Conservation (phyloP, 2,329 filamentous ascomycete genomes). For the Triangularia verruculosa region DNA sequence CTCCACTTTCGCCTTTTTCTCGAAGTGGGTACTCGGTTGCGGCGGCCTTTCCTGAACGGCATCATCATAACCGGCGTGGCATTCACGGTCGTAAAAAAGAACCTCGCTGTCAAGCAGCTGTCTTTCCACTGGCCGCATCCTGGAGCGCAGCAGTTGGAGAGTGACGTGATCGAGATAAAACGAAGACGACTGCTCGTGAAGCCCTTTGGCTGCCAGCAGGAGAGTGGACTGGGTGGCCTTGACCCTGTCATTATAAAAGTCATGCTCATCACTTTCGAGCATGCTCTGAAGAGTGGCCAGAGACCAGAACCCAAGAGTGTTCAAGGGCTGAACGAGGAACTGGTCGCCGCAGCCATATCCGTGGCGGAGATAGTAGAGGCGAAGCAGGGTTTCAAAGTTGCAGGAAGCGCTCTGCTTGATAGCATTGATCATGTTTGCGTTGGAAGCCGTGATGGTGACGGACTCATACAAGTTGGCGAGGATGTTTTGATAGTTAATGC, state of each 20-base stretch:
- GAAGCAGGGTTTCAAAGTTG: slow-evolving; percentile 31
- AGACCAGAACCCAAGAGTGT: slow-evolving; percentile 25
- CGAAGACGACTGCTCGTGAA: neutral
- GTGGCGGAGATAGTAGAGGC: slow-evolving; percentile 33
- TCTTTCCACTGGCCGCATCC: neutral
- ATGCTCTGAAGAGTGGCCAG: slow-evolving; percentile 12
- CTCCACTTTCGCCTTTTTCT: neutral
- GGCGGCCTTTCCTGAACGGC: neutral
- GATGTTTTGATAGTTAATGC: slow-evolving; percentile 1
- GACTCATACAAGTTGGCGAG: slow-evolving; percentile 24
- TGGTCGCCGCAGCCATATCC: slow-evolving; percentile 29
- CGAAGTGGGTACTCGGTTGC: neutral
- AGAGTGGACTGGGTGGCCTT: slow-evolving; percentile 11
- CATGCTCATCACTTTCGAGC: neutral
- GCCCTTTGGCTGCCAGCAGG: slow-evolving; percentile 11
- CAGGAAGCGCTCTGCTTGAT: slow-evolving; percentile 22
- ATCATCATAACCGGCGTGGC: neutral
- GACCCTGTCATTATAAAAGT: neutral
- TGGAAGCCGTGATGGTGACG: neutral
- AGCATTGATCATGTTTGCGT: neutral
- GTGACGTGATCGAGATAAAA: neutral
- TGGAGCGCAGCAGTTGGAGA: neutral
- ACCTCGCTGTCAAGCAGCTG: neutral
- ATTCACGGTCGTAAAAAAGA: neutral
- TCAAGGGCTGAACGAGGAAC: slow-evolving; percentile 24